Conservation (phyloP, 352 stramenopile species). For the Pythium brassicae region DNA sequence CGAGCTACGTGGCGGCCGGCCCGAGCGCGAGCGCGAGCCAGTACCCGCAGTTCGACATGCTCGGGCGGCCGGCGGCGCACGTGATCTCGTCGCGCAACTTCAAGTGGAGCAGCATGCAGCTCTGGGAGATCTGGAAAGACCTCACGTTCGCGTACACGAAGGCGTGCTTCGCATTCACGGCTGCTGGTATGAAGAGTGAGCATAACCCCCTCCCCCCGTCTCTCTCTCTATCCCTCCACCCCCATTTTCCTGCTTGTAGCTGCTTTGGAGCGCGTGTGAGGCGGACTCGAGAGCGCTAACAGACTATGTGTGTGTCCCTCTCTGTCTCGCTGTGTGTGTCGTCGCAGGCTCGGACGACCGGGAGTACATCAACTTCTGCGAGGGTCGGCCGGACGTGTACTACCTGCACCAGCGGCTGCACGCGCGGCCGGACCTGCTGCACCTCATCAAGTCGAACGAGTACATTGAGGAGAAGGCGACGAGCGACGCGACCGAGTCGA, state of each 20-base stretch:
- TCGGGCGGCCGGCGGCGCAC: constrained; percentile 1
- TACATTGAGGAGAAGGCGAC: constrained; percentile 77
- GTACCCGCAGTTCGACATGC: constrained; percentile 6
- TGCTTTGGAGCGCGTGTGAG: constrained; percentile 11
- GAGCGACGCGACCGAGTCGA: constrained; percentile 49
- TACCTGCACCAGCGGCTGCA: constrained; percentile 79
- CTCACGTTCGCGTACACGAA: constrained; percentile 79
- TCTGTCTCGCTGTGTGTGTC: constrained; percentile 6
- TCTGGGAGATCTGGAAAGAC: constrained; percentile 84
- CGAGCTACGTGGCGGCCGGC: not conserved
- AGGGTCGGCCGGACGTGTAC: constrained; percentile 69
- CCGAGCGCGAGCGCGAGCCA: constrained; percentile 14
- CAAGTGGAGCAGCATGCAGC: constrained; percentile 79
- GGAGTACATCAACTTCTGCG: constrained; percentile 78
- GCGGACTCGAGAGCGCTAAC: constrained; percentile 4
- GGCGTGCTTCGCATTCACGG: constrained; percentile 77
- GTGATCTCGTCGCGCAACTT: constrained; percentile 46
- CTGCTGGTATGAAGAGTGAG: constrained; percentile 84
- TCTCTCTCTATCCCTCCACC: constrained; percentile 1
- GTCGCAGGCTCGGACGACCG: constrained; percentile 58
- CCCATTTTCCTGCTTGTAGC: not conserved
- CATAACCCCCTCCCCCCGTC: constrained; percentile 7
- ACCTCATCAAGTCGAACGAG: constrained; percentile 81
- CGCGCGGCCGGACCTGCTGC: constrained; percentile 61
- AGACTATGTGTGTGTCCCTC: constrained; percentile 18